Evolutionary conservation across 352 stramenopile species (phyloP).

Genomic region (Thraustotheca clavata): DNA sequence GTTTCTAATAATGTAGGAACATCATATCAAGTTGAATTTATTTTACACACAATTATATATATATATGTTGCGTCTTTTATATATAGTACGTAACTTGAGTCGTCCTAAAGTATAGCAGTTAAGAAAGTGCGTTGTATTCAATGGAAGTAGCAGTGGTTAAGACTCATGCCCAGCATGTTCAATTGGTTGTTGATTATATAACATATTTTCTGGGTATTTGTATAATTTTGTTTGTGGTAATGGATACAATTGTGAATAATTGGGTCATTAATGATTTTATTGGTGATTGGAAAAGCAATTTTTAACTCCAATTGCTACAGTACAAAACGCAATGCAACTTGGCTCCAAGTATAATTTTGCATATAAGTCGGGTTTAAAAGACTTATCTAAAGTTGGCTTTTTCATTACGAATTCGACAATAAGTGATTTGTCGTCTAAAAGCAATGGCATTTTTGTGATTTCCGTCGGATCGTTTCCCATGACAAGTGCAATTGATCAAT

Average conservation of each 20-base stretch:
- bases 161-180: too few species aligned
- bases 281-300: not conserved
- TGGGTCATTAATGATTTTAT: conserved; percentile 20
- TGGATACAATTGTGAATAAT: conserved; percentile 19
- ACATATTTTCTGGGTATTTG: too few species aligned
- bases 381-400: conserved; percentile 7
- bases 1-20: too few species aligned
- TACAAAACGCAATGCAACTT: not conserved
- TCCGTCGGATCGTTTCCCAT: not conserved
- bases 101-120: too few species aligned
- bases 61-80: too few species aligned
- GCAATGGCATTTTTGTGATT: not conserved
- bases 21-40: too few species aligned
- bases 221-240: not conserved
- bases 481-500: not conserved
- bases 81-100: too few species aligned
- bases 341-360: not conserved
- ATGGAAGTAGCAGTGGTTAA: too few species aligned
- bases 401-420: conserved; percentile 1
- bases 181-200: too few species aligned
- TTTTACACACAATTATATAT: too few species aligned
- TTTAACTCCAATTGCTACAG: conserved; percentile 11
- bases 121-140: too few species aligned
- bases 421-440: not conserved
- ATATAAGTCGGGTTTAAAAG: not conserved